These are phyloP conservation scores for Phytophthora ohioensis DNA, from an alignment of 352 stramenopile genomes.

Conservation along the genomic window DNA sequence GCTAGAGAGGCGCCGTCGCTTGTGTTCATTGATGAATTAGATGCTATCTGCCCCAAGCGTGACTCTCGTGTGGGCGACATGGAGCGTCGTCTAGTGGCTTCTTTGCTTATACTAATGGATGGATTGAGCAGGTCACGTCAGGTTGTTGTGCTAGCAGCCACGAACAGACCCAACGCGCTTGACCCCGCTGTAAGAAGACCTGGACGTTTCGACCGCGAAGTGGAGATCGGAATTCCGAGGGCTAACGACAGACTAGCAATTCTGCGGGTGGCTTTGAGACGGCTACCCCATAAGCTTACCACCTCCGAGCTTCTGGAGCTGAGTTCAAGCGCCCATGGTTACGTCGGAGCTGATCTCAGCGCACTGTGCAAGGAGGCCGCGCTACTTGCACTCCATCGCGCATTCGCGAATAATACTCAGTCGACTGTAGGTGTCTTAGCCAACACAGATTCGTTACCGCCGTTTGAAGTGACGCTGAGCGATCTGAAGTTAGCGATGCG, in stretches of 20 bases:
- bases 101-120: conserved; percentile 92
- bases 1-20: conserved; percentile 60
- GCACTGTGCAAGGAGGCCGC: conserved; percentile 84
- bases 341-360: conserved; percentile 89
- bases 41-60: conserved; percentile 90
- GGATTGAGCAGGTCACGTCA: conserved; percentile 69
- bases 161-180: conserved; percentile 90
- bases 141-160: conserved; percentile 83
- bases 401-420: conserved; percentile 37
- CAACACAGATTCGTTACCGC: conserved; percentile 26
- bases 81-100: conserved; percentile 88
- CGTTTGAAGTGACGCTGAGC: conserved; percentile 66
- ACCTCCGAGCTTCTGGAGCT: conserved; percentile 93
- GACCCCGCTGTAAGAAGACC: conserved; percentile 94
- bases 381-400: conserved; percentile 67
- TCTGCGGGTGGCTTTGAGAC: conserved; percentile 90
- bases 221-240: conserved; percentile 97
- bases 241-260: conserved; percentile 94
- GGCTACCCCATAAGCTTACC: conserved; percentile 83
- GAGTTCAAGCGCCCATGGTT: conserved; percentile 95
- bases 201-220: conserved; percentile 96
- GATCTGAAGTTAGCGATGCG: conserved; percentile 94
- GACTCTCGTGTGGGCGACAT: conserved; percentile 83
- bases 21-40: conserved; percentile 92
- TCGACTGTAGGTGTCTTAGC: conserved; percentile 27